Evolutionary conservation across 2,329 filamentous ascomycete genomes (phyloP).

Genomic region (Nemania sp.): DNA sequence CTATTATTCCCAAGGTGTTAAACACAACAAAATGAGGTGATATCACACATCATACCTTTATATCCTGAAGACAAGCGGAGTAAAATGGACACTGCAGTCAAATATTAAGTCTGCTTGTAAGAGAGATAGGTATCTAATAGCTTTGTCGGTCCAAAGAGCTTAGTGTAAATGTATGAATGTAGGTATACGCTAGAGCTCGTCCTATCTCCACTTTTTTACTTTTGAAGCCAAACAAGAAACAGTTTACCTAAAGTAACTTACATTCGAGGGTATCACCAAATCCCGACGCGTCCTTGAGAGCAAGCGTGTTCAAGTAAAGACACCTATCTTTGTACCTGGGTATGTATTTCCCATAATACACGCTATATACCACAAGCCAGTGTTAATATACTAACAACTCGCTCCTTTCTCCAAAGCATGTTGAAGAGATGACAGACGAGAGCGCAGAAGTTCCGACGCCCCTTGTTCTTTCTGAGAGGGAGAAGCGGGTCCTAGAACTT

Average conservation of each 20-base stretch:
- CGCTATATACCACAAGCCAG: not conserved
- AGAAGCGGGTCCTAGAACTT: constrained; percentile 68
- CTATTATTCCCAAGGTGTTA: too few relatives aligned
- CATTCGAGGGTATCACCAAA: not conserved
- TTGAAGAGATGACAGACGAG: constrained; percentile 35
- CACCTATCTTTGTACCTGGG: too few relatives aligned
- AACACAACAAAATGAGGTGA: too few relatives aligned
- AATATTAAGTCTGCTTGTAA: not conserved
- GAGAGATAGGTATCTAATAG: not conserved
- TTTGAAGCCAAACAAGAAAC: not conserved
- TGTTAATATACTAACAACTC: not conserved
- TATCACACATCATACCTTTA: too few relatives aligned
- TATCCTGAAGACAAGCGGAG: too few relatives aligned
- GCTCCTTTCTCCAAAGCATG: too few relatives aligned
- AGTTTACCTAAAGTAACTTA: too few relatives aligned
- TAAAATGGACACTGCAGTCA: not conserved
- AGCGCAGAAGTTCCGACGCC: constrained; percentile 39
- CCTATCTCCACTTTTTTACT: constrained; percentile 9
- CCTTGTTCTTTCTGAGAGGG: constrained; percentile 66
- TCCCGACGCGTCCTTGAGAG: not conserved
- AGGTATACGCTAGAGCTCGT: constrained; percentile 3
- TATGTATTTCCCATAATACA: not conserved
- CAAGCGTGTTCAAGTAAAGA: too few relatives aligned
- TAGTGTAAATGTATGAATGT: too few relatives aligned
- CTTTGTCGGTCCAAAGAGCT: not conserved